Evolutionary conservation across 139 green algal species (phyloP), one percentile per base, ranked within the genome.

Genomic region (Picochlorum sp.): DNA sequence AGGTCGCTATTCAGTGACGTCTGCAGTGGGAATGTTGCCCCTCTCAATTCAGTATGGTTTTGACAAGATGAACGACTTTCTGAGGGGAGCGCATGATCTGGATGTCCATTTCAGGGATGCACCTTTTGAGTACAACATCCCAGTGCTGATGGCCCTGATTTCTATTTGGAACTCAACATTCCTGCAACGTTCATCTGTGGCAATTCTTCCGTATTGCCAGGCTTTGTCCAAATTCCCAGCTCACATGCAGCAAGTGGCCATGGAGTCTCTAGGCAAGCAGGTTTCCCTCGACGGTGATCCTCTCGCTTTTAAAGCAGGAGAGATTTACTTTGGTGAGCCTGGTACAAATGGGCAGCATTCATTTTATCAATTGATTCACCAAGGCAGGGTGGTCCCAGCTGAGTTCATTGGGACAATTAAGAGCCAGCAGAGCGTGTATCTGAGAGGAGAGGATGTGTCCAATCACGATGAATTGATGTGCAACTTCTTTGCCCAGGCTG

Each of bases 381-480:
- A 74, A 59, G 87, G 85, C 25, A 80, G 91, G 20, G 76, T 94
- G 20, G 72, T 98, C 20, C 93, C 93, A 36, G 95, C 86, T 61
- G 93, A 99, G 64, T 99, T 99, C 78, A 99, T 99, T 61, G 93
- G 93, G 50, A 86, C 93, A 26, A 81, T 97, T 55, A 94, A 94
- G 76, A 86, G 67, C 64, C 93, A 99, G 80, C 88, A 96, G 74
- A 83, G 67, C 49, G 82, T 89, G 61, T 89, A 87, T 75, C 69
- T 90, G 13, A 84, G 82, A 67, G 87, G 85, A 26, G 93, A 99
- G 76, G 89, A 96, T 49, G 93, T 99, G 28, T 87, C 71, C 65
- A 97, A 97, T 80, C 93, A 99, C 69, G 93, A 98, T 61, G 93
- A 99, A 82, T 81, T 99, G 26, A 99, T 99, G 93, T 96, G 86